Percentiles rank a stretch among this genome's conserved stretches.
phyloP scores from a whole-genome alignment of 2,329 filamentous ascomycete species.

The Aspergillus piperis region DNA sequence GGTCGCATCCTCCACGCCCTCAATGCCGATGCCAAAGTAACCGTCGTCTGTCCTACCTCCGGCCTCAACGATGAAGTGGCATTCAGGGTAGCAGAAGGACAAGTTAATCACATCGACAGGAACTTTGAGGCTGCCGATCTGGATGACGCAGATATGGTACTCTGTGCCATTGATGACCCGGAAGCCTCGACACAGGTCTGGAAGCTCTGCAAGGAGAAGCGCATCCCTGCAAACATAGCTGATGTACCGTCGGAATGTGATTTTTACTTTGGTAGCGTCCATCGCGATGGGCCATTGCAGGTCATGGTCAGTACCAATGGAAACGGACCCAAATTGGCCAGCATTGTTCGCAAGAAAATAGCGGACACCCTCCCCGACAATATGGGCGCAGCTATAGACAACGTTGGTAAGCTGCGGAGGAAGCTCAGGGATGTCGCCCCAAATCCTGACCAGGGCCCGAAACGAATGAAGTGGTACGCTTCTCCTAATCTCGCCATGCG shows the following conservation, averaged over 20 bases:
- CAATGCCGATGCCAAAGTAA: slow-evolving; percentile 90
- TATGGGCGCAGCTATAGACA: slow-evolving; percentile 80
- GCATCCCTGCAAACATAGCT: slow-evolving; percentile 90
- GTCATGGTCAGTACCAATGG: slow-evolving; percentile 99
- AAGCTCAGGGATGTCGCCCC: slow-evolving; percentile 79
- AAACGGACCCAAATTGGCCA: slow-evolving; percentile 88
- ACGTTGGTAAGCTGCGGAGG: slow-evolving; percentile 75
- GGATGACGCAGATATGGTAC: slow-evolving; percentile 78
- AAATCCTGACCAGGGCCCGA: slow-evolving; percentile 70
- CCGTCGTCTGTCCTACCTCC: slow-evolving; percentile 74
- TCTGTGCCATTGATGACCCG: slow-evolving; percentile 91
- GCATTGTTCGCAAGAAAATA: slow-evolving; percentile 80
- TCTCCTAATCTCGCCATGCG: not conserved
- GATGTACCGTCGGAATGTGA: slow-evolving; percentile 97
- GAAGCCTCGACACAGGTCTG: slow-evolving; percentile 87
- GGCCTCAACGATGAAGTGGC: slow-evolving; percentile 88
- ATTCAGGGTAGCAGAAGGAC: slow-evolving; percentile 71
- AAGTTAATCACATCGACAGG: slow-evolving; percentile 79
- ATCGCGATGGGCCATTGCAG: slow-evolving; percentile 92
- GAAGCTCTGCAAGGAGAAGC: slow-evolving; percentile 84
- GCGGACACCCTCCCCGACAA: slow-evolving; percentile 73
- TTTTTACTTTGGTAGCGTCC: slow-evolving; percentile 96
- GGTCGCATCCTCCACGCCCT: slow-evolving; percentile 91
- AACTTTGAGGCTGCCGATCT: slow-evolving; percentile 86
- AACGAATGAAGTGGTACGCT: slow-evolving; percentile 82